phyloP scores from a whole-genome alignment of 495 filamentous ascomycete species.

The Podospora pseudoanserina region DNA sequence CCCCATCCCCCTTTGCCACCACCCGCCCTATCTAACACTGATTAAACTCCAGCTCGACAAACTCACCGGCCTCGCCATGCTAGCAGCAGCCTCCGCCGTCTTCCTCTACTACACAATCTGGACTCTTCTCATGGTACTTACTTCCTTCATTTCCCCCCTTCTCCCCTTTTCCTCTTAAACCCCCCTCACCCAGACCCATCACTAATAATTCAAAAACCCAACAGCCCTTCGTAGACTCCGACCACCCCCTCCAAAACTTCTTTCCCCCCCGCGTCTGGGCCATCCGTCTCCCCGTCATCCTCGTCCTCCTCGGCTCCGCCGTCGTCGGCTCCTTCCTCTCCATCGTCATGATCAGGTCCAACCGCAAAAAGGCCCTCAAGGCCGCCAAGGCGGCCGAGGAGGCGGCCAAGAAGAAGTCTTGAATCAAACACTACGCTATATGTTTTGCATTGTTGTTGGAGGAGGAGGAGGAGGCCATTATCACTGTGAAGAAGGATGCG shows the following conservation, averaged over 20 bases:
- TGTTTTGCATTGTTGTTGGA: not conserved
- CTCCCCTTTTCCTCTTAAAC: not conserved
- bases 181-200: not conserved
- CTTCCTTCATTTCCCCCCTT: conserved; percentile 1
- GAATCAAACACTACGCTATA: conserved; percentile 1
- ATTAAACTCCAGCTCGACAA: conserved; percentile 70
- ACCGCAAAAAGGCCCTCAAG: conserved; percentile 94
- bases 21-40: conserved; percentile 14
- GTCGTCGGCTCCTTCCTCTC: conserved; percentile 95
- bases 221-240: conserved; percentile 93
- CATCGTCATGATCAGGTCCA: conserved; percentile 98
- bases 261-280: conserved; percentile 99
- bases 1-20: not conserved
- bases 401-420: conserved; percentile 57
- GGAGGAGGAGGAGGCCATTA: too few relatives aligned
- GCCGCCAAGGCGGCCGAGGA: conserved; percentile 71
- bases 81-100: conserved; percentile 88
- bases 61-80: conserved; percentile 95
- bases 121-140: conserved; percentile 88
- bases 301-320: conserved; percentile 84
- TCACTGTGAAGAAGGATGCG: too few relatives aligned
- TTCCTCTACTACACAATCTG: conserved; percentile 99
- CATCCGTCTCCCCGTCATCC: conserved; percentile 95
- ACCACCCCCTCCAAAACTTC: conserved; percentile 87
- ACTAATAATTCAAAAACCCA: not conserved